Evolutionary conservation across 352 stramenopile genomes (phyloP), one percentile per base, ranked within the genome.

Genomic region (Phytophthora tubulina): DNA sequence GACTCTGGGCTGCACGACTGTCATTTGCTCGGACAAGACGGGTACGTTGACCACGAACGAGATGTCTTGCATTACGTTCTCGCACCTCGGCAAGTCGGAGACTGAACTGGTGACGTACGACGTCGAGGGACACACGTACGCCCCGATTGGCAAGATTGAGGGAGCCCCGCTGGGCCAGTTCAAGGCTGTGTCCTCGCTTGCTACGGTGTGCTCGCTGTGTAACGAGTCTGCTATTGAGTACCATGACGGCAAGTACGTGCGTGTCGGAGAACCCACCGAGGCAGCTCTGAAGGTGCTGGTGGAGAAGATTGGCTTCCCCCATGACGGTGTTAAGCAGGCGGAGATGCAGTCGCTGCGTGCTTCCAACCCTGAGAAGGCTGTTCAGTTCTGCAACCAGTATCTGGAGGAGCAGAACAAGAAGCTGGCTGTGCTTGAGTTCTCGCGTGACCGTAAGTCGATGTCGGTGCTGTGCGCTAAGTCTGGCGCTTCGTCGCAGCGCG

Each of bases 31-130:
- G 50, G 96, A 95, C 78, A 97, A 94, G 82, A 97, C 89, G 13
- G 98, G 98, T 11, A 99, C 97, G 44, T 82, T 99, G 4, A 99
- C 98, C 3, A 99, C 94, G 17, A 99, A 99, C 83, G 91, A 99
- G 83, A 99, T 99, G 98, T 94, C 88, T 30, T 93, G 84, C 45
- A 72, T 94, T 14, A 94, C 82, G 48, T 95, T 97, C 61, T 86
- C 84, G 62, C 86, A 95, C 70, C 59, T 80, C 1, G 87, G 87
- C 38, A 80, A 67, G 60, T 73, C 72, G 0, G 90, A 96, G 45
- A 92, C 82, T 21, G 87, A 95, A 27, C 72, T 97, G 6, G 70
- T 94, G 60, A 96, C 97, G 75, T 97, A 98, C 71, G 76, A 86
- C 30, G 92, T 99, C 3, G 90, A 97, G 67, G 97, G 97, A 51